Conservation (phyloP, 1,139 yeast species). For the Sugiyamaella paludigena region DNA sequence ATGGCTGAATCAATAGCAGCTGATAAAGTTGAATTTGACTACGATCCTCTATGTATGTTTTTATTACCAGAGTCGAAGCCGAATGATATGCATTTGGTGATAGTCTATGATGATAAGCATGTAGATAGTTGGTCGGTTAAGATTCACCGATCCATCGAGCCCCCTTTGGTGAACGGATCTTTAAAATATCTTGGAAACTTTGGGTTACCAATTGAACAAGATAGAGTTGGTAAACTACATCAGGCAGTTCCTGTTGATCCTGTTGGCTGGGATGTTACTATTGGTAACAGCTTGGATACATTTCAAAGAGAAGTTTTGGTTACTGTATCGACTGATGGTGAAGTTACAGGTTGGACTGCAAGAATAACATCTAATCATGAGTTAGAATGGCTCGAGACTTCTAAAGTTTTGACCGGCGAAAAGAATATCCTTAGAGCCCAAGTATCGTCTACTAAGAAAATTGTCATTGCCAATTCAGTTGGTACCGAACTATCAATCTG, state of each 20-base stretch:
- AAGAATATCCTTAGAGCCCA: conserved; percentile 52
- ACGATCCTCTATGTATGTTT: conserved; percentile 43
- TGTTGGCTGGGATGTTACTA: conserved; percentile 50
- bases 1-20: conserved; percentile 24
- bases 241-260: conserved; percentile 65
- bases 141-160: neutral
- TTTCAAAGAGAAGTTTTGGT: conserved; percentile 55
- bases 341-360: conserved; percentile 52
- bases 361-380: conserved; percentile 17
- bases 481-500: conserved; percentile 61
- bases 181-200: conserved; percentile 27
- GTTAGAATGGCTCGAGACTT: conserved; percentile 50
- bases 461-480: conserved; percentile 63
- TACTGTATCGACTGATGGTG: conserved; percentile 55
- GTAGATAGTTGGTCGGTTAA: conserved; percentile 22
- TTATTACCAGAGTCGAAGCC: conserved; percentile 46
- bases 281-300: conserved; percentile 39
- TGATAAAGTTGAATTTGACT: conserved; percentile 20
- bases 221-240: conserved; percentile 38
- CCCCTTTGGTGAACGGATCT: neutral
- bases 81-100: conserved; percentile 14
- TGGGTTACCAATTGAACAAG: conserved; percentile 26
- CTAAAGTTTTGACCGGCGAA: conserved; percentile 55
- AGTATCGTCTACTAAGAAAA: conserved; percentile 71
- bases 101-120: conserved; percentile 14